These are phyloP conservation scores for Lactarius pseudohatsudake DNA, from an alignment of 768 basidiomycete species.

Conservation along the genomic window DNA sequence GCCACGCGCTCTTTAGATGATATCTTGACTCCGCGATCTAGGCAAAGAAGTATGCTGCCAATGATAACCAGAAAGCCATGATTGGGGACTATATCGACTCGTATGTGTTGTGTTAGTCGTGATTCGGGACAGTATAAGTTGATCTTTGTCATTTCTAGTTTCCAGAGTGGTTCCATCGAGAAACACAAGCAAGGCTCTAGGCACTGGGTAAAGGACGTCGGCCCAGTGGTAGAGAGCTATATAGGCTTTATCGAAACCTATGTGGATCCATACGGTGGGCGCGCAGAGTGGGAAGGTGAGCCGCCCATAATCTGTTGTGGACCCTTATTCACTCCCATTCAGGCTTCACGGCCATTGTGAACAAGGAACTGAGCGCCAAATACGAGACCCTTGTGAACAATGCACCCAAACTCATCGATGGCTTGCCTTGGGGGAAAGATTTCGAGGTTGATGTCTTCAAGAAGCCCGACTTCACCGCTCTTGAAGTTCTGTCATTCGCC, in stretches of 20 bases:
- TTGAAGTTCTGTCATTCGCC: conserved; percentile 80
- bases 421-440: conserved; percentile 72
- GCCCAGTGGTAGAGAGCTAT: conserved; percentile 86
- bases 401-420: conserved; percentile 79
- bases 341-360: conserved; percentile 88
- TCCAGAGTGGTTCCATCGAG: conserved; percentile 74
- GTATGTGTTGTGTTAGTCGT: conserved; percentile 39
- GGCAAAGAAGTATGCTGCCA: conserved; percentile 74
- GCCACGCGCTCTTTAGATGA: not conserved
- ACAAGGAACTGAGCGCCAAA: conserved; percentile 80
- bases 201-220: conserved; percentile 84
- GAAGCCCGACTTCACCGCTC: conserved; percentile 85
- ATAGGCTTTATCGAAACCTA: conserved; percentile 81
- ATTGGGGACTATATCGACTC: conserved; percentile 77
- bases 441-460: conserved; percentile 60
- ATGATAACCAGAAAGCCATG: conserved; percentile 71
- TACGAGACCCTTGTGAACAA: conserved; percentile 73
- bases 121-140: not conserved
- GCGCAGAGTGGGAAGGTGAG: conserved; percentile 90
- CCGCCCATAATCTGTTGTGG: not conserved
- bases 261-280: conserved; percentile 86
- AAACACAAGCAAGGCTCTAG: conserved; percentile 76
- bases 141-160: conserved; percentile 43
- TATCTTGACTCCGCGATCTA: conserved; percentile 32
- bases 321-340: not conserved